A percentile compares a stretch with the other conserved stretches of the same genome.
These are phyloP conservation scores for Prunus fruticosa DNA, from an alignment of 306 rosid species.

Conservation along the genomic window DNA sequence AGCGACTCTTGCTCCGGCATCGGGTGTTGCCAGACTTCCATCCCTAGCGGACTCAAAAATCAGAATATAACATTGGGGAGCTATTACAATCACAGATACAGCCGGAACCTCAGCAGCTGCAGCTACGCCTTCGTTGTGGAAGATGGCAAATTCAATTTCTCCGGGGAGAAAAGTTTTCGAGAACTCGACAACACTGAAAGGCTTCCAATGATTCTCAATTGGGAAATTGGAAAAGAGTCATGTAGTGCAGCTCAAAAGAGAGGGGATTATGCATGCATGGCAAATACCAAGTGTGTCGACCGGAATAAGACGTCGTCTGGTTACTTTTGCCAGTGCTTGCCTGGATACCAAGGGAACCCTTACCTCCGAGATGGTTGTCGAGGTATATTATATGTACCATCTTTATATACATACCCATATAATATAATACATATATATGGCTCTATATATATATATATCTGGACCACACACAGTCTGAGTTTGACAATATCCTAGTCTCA, in stretches of 20 bases:
- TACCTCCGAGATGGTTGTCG: constrained; percentile 20
- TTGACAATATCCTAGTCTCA: too few species aligned
- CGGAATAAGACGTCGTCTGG: background rate
- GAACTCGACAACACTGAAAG: background rate
- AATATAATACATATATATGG: too few species aligned
- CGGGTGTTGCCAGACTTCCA: constrained; percentile 19
- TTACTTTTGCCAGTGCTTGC: constrained; percentile 11
- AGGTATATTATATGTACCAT: background rate
- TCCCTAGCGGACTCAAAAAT: constrained; percentile 18
- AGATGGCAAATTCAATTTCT: constrained; percentile 2
- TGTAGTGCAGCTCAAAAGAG: background rate
- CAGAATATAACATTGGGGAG: background rate
- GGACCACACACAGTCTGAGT: too few species aligned
- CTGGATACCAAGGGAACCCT: constrained; percentile 21
- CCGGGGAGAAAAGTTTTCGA: background rate
- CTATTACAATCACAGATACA: background rate
- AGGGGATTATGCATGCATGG: background rate
- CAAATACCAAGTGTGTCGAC: background rate
- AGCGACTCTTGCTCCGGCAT: background rate
- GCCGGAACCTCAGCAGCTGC: background rate
- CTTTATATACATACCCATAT: too few species aligned
- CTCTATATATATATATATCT: too few species aligned
- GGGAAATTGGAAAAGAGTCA: constrained; percentile 8
- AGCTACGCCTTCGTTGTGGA: constrained; percentile 24
- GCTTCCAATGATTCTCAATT: constrained; percentile 18